Evolutionary conservation across 2,329 filamentous ascomycete species (phyloP).

Genomic region (Bertia moriformis): DNA sequence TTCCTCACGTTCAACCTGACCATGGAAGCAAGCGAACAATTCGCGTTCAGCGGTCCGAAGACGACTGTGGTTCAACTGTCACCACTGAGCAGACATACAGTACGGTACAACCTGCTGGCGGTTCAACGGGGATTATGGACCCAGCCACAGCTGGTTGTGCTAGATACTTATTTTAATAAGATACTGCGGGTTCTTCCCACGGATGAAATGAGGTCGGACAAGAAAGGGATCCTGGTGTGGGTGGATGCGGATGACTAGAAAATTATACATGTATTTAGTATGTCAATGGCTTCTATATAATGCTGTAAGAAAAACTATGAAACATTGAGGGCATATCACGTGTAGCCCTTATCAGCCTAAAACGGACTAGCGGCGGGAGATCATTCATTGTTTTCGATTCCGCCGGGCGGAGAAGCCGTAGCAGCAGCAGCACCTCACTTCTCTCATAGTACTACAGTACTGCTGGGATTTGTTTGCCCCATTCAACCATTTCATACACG

Average conservation of each 20-base stretch:
- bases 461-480: too few relatives aligned
- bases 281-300: too few relatives aligned
- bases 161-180: slow-evolving; percentile 51
- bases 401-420: too few relatives aligned
- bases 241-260: slow-evolving; percentile 17
- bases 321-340: too few relatives aligned
- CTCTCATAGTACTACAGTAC: too few relatives aligned
- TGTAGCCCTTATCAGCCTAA: too few relatives aligned
- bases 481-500: too few relatives aligned
- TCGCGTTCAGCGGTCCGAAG: slow-evolving; percentile 49
- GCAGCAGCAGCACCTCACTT: too few relatives aligned
- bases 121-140: slow-evolving; percentile 35
- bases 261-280: not conserved
- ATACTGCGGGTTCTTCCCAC: slow-evolving; percentile 39
- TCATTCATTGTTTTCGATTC: too few relatives aligned
- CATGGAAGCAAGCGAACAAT: slow-evolving; percentile 50
- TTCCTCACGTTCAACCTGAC: slow-evolving; percentile 49
- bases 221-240: slow-evolving; percentile 30
- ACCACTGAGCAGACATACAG: slow-evolving; percentile 38
- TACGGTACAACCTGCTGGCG: slow-evolving; percentile 37
- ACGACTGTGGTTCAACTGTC: slow-evolving; percentile 37
- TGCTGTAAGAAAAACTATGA: too few relatives aligned
- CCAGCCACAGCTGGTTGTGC: slow-evolving; percentile 36
- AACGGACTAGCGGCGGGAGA: too few relatives aligned
- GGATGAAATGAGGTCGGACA: slow-evolving; percentile 34